Conservation (phyloP, 2,329 filamentous ascomycete species). For the Aureobasidium sp. region DNA sequence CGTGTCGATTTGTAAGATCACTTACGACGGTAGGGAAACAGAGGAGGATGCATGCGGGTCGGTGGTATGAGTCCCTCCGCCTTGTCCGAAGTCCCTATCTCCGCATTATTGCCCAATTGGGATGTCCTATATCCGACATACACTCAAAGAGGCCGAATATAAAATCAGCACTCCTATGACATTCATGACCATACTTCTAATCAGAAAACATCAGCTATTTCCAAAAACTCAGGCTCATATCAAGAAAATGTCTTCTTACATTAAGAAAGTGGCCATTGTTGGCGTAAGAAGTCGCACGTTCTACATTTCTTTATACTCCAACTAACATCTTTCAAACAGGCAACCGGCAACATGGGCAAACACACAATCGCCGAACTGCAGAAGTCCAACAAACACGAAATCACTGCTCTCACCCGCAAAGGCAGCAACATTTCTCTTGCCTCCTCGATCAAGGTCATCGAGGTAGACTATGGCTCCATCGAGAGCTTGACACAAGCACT, state of each 20-base stretch:
- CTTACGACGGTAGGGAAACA: background rate
- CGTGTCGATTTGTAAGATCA: background rate
- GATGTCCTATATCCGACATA: background rate
- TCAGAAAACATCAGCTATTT: no score
- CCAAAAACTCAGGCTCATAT: no score
- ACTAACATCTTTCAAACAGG: constrained; percentile 14
- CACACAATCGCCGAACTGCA: constrained; percentile 28
- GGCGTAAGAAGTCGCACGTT: constrained; percentile 24
- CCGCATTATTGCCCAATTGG: background rate
- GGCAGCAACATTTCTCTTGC: constrained; percentile 33
- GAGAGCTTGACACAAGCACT: constrained; percentile 23
- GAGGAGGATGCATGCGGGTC: background rate
- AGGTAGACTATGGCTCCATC: constrained; percentile 25
- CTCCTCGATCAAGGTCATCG: constrained; percentile 19
- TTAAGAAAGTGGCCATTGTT: constrained; percentile 34
- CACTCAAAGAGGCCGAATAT: background rate
- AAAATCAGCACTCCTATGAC: no score
- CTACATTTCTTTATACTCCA: background rate
- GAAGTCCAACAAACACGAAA: constrained; percentile 25
- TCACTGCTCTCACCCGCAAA: constrained; percentile 36
- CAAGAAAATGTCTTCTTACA: constrained; percentile 9
- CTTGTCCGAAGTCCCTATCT: background rate
- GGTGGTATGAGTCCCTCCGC: background rate
- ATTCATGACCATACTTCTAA: no score
- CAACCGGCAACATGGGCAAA: constrained; percentile 28